A percentile compares a stretch with the other conserved stretches of the same genome.
These are phyloP conservation scores for Asparagopsis taxiformis DNA, from an alignment of 31 red algal genomes.

Conservation along the genomic window DNA sequence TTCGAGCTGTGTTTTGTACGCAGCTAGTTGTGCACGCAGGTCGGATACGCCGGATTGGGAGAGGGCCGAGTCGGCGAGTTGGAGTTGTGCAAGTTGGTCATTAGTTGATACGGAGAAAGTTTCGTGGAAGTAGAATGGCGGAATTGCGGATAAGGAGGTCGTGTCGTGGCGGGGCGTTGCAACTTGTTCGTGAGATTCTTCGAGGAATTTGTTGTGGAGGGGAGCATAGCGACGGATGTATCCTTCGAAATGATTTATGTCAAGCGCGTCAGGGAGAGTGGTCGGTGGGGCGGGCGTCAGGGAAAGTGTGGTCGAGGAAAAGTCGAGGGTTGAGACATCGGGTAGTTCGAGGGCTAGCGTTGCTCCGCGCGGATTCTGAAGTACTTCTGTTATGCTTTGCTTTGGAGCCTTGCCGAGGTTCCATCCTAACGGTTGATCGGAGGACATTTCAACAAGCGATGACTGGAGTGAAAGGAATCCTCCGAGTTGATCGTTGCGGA, in stretches of 20 bases:
- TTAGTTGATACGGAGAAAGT: slow-evolving; percentile 13
- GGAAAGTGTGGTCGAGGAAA: slow-evolving; percentile 36
- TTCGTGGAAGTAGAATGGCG: slow-evolving; percentile 32
- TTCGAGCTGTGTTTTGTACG: slow-evolving; percentile 27
- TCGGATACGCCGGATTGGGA: not conserved
- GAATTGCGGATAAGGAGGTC: slow-evolving; percentile 1
- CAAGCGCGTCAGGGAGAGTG: slow-evolving; percentile 23
- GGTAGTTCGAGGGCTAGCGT: slow-evolving; percentile 29
- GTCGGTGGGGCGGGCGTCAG: slow-evolving; percentile 21
- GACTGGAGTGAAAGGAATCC: not conserved
- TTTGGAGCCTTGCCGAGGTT: slow-evolving; percentile 40
- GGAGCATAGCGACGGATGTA: slow-evolving; percentile 52
- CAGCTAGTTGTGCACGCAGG: slow-evolving; percentile 33
- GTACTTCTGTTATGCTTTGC: slow-evolving; percentile 70
- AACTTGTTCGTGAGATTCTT: not conserved
- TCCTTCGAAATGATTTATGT: slow-evolving; percentile 61
- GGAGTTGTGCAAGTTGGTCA: slow-evolving; percentile 16
- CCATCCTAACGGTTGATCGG: slow-evolving; percentile 29
- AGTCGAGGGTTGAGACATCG: slow-evolving; percentile 39
- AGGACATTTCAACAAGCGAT: not conserved
- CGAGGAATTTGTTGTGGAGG: slow-evolving; percentile 26
- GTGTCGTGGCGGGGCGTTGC: not conserved
- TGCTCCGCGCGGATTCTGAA: slow-evolving; percentile 59
- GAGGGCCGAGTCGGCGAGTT: slow-evolving; percentile 2
- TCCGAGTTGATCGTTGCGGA: not conserved